These are phyloP conservation scores for Deinandra increscens DNA, from an alignment of 129 eudicot species.

Conservation along the genomic window DNA sequence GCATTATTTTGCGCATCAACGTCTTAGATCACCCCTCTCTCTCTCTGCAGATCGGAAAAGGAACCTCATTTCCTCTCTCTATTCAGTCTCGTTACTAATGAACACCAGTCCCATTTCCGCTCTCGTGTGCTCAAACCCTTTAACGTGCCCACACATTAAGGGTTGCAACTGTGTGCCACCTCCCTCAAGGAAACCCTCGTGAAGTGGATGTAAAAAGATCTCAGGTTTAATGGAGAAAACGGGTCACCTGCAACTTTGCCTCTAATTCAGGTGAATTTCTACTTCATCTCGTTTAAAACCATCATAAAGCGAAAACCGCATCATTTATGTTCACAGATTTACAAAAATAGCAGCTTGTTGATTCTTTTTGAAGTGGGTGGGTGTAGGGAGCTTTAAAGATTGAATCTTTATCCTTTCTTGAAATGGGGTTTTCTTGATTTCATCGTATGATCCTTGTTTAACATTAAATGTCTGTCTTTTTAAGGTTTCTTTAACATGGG, in stretches of 20 bases:
- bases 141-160: conserved; percentile 9
- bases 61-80: conserved; percentile 16
- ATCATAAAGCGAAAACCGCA: conserved; percentile 7
- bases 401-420: conserved; percentile 27
- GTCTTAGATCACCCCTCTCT: background rate
- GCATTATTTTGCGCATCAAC: background rate
- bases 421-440: conserved; percentile 30
- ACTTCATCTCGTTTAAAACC: background rate
- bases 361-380: conserved; percentile 34
- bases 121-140: conserved; percentile 21
- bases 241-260: conserved; percentile 57
- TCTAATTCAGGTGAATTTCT: conserved; percentile 71
- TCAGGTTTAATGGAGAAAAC: conserved; percentile 54
- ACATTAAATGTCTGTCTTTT: background rate
- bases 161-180: conserved; percentile 34
- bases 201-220: conserved; percentile 52
- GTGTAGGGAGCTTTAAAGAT: conserved; percentile 24
- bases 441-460: conserved; percentile 7
- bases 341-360: conserved; percentile 11
- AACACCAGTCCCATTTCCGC: conserved; percentile 33
- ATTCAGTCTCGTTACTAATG: conserved; percentile 23
- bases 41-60: background rate
- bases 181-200: conserved; percentile 47
- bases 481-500: conserved; percentile 20
- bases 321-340: conserved; percentile 34